A percentile compares a stretch with the other conserved stretches of the same genome.
These are phyloP conservation scores for Albizia julibrissin DNA, from an alignment of 306 rosid species.

Conservation along the genomic window DNA sequence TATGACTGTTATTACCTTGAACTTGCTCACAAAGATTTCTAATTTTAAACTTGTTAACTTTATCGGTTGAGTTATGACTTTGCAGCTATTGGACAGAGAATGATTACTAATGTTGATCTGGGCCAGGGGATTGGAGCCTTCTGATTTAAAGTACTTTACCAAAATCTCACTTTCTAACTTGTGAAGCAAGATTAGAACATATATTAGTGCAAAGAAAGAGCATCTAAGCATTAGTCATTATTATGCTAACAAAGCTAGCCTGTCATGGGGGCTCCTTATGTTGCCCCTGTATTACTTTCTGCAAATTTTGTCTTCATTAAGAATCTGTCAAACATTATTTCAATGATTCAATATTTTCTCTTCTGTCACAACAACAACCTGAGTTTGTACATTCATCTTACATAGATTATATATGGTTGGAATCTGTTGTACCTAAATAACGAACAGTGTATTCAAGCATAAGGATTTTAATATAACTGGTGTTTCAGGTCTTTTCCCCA, in stretches of 20 bases:
- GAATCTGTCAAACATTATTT: conserved; percentile 35
- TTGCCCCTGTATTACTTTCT: conserved; percentile 34
- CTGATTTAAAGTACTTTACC: conserved; percentile 42
- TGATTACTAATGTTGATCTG: conserved; percentile 32
- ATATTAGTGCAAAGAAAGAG: conserved; percentile 31
- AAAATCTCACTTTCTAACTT: conserved; percentile 46
- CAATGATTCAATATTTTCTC: conserved; percentile 2
- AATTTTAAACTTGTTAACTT: conserved; percentile 26
- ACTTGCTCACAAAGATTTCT: not conserved
- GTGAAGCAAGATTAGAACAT: conserved; percentile 39
- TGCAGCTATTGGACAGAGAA: conserved; percentile 38
- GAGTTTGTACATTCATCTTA: not conserved
- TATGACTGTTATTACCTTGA: not conserved
- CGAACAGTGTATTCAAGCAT: not conserved
- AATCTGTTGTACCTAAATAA: not conserved
- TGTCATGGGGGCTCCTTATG: conserved; percentile 39
- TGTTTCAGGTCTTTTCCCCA: not conserved
- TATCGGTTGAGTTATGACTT: conserved; percentile 5
- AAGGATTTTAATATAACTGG: not conserved
- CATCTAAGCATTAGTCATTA: conserved; percentile 40
- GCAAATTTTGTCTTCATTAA: conserved; percentile 49
- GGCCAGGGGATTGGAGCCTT: conserved; percentile 40
- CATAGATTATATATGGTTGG: not conserved
- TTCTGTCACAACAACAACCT: not conserved
- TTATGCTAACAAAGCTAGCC: conserved; percentile 42